phyloP scores from a whole-genome alignment of 371 early-diverging fungal genomes.

The Lichtheimia ornata region DNA sequence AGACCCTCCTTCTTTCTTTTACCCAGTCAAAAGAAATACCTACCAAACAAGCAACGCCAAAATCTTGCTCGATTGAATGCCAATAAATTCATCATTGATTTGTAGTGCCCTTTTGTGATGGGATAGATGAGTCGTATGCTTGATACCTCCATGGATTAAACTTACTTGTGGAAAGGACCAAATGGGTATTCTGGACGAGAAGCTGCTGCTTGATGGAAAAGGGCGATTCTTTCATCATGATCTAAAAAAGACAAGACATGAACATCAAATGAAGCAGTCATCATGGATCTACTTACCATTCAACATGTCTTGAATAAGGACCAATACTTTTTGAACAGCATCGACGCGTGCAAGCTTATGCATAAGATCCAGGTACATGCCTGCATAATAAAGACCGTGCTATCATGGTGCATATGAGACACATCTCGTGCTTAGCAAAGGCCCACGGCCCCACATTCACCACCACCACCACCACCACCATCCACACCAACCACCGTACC shows the following conservation, averaged over 20 bases:
- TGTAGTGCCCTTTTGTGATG: slow-evolving; percentile 67
- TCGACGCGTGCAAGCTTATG: slow-evolving; percentile 85
- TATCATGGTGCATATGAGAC: not conserved
- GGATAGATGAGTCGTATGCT: not conserved
- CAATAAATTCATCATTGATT: slow-evolving; percentile 88
- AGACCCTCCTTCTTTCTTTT: not conserved
- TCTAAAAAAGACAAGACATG: slow-evolving; percentile 29
- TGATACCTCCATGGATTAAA: not conserved
- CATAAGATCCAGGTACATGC: slow-evolving; percentile 69
- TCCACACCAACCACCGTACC: slow-evolving; percentile 23
- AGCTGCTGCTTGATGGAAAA: slow-evolving; percentile 52
- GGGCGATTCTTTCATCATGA: slow-evolving; percentile 49
- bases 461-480: not conserved
- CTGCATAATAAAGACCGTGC: slow-evolving; percentile 61
- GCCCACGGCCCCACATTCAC: no score
- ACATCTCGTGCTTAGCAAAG: not conserved
- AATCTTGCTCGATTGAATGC: slow-evolving; percentile 84
- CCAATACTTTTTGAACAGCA: slow-evolving; percentile 85
- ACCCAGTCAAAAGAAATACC: not conserved
- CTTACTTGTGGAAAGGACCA: slow-evolving; percentile 70
- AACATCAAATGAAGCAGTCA: not conserved
- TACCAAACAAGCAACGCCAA: slow-evolving; percentile 67
- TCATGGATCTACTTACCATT: slow-evolving; percentile 46
- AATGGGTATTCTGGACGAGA: slow-evolving; percentile 58
- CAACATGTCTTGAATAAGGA: slow-evolving; percentile 86